Evolutionary conservation across 2,329 filamentous ascomycete species (phyloP).

Genomic region (Neodidymelliopsis sp.): DNA sequence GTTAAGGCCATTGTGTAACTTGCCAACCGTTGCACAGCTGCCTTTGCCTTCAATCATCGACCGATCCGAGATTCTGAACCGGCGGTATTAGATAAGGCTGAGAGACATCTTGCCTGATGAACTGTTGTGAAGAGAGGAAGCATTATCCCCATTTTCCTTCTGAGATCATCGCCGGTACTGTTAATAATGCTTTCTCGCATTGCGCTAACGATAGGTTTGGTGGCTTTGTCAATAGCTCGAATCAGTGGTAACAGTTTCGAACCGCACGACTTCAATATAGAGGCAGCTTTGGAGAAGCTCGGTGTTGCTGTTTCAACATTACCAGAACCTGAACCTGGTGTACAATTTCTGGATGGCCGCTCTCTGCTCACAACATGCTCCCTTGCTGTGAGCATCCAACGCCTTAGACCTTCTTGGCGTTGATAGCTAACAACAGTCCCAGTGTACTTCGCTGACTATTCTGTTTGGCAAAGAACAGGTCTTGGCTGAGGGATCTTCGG

Average conservation of each 20-base stretch:
- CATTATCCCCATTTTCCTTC: too few relatives aligned
- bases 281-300: constrained; percentile 26
- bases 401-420: neutral
- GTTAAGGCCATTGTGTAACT: too few relatives aligned
- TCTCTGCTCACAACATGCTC: constrained; percentile 22
- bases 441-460: constrained; percentile 34
- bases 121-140: too few relatives aligned
- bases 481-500: constrained; percentile 15
- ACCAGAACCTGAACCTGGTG: constrained; percentile 14
- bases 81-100: too few relatives aligned
- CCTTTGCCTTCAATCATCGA: too few relatives aligned
- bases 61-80: too few relatives aligned
- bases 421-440: neutral
- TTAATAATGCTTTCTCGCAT: too few relatives aligned
- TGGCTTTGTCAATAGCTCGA: too few relatives aligned
- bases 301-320: constrained; percentile 29
- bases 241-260: constrained; percentile 21
- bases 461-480: constrained; percentile 33
- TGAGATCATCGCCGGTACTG: too few relatives aligned
- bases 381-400: constrained; percentile 25
- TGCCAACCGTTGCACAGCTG: too few relatives aligned
- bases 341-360: constrained; percentile 9
- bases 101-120: too few relatives aligned
- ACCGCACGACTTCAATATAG: constrained; percentile 28
- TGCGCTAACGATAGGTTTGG: too few relatives aligned